Evolutionary conservation across 805 yeast genomes (phyloP), one percentile per base, ranked within the genome.

Genomic region (Kodamaea fukazawae): DNA sequence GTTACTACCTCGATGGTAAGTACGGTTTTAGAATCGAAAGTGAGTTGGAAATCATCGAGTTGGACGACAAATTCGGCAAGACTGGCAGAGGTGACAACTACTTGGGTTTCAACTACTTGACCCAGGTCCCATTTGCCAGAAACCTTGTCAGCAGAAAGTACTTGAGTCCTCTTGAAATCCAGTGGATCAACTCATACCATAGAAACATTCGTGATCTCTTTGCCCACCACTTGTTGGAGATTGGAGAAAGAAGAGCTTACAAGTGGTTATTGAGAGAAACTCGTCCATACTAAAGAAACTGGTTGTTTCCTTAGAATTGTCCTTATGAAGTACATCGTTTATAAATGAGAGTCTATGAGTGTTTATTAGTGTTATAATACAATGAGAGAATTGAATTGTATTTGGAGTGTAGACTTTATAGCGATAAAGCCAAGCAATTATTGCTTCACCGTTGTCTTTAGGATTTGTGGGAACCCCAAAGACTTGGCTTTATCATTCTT

Each of bases 11-110:
- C 47, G 96, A 87, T 51, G 91, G 90, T n/a, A 79, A 82, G 45
- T 89, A 76, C 59, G 99, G 99, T 8, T 76, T 91, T 45, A 74
- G 99, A 49, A 78, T 93, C 40, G 99, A 93, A 62, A 85, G 88
- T 57, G 90, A 89, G 50, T 59, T 93, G 32, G 70, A 82, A 34
- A 71, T 77, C 29, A 78, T 81, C 13, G 73, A 73, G 48, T 47
- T 60, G 38, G 57, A 50, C 22, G 31, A 65, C 63, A 29, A 75
- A 65, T 9, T 65, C 20, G 70, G 71, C 1, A 58, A 53, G 31
- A 62, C 71, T 3, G 69, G 47, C 49, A 40, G 42, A 27, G 69
- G 65, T 0, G 45, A 51, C 6, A 49, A 53, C 33, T 69, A 57
- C 46, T 51, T 67, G 32, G 67, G 67, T 3, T 69, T 69, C 48